phyloP scores from a whole-genome alignment of 177 flowering plant species.

The Tripterygium wilfordii region DNA sequence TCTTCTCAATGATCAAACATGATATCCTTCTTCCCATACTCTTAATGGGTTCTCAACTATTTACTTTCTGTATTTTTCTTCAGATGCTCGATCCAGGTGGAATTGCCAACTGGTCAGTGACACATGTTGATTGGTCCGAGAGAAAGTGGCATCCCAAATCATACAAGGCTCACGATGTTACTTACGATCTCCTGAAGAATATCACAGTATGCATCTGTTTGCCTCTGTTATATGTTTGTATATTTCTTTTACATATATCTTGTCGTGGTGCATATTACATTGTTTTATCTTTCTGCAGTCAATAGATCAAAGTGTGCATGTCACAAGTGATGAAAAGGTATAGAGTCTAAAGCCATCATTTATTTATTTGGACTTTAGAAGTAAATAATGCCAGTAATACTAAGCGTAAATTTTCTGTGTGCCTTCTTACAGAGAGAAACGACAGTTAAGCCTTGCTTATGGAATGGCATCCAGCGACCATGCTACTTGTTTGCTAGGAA shows the following conservation, averaged over 20 bases:
- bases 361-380: no score
- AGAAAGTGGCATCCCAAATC: slow-evolving; percentile 89
- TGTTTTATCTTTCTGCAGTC: slow-evolving; percentile 38
- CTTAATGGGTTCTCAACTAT: neutral
- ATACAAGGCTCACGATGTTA: slow-evolving; percentile 58
- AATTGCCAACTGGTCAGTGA: slow-evolving; percentile 87
- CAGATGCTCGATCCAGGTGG: slow-evolving; percentile 84
- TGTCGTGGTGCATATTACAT: no score
- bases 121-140: slow-evolving; percentile 95
- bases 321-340: slow-evolving; percentile 59
- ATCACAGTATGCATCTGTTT: slow-evolving; percentile 43
- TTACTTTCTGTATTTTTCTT: neutral
- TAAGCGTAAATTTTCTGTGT: no score
- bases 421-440: slow-evolving; percentile 43
- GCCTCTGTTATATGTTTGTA: no score
- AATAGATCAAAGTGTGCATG: slow-evolving; percentile 47
- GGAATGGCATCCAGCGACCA: slow-evolving; percentile 86
- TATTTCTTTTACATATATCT: no score
- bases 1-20: neutral
- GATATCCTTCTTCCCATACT: neutral
- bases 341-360: no score
- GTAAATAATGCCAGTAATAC: no score
- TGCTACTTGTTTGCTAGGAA: slow-evolving; percentile 95
- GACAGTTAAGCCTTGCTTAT: slow-evolving; percentile 55
- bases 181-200: slow-evolving; percentile 56